Evolutionary conservation across 148 eudicot species (phyloP).

Genomic region (Vaccinium darrowii): DNA sequence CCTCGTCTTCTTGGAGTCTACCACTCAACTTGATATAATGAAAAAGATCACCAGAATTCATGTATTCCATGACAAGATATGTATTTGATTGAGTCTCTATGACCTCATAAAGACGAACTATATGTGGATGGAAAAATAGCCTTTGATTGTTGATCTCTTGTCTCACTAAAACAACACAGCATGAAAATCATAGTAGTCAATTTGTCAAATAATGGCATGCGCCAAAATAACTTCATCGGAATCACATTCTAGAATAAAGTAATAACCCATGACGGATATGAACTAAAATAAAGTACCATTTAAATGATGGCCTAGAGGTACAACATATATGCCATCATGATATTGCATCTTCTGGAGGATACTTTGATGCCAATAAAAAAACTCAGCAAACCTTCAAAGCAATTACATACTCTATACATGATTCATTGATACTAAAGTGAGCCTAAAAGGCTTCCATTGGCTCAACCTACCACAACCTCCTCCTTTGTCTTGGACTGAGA

Average conservation of each 20-base stretch:
- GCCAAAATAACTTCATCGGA: neutral
- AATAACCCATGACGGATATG: too few relatives aligned
- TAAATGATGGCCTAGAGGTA: too few relatives aligned
- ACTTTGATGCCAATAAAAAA: too few relatives aligned
- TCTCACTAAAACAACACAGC: conserved; percentile 47
- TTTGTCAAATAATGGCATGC: neutral
- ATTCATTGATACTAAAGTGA: too few relatives aligned
- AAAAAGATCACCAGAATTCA: conserved; percentile 85
- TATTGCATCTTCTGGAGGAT: too few relatives aligned
- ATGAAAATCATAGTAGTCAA: neutral
- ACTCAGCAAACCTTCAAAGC: too few relatives aligned
- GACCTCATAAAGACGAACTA: conserved; percentile 89
- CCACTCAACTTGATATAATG: conserved; percentile 96
- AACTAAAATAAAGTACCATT: too few relatives aligned
- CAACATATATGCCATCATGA: too few relatives aligned
- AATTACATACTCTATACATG: too few relatives aligned
- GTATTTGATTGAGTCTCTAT: conserved; percentile 87
- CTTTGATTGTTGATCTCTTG: conserved; percentile 88
- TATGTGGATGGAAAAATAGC: conserved; percentile 93
- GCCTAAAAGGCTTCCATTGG: too few relatives aligned
- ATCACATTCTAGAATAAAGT: neutral
- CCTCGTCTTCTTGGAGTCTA: conserved; percentile 85
- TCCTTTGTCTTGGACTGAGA: too few relatives aligned
- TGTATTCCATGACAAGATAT: conserved; percentile 93
- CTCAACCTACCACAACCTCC: too few relatives aligned